phyloP scores from a whole-genome alignment of 2,329 filamentous ascomycete genomes.

The Dendryphion nanum region DNA sequence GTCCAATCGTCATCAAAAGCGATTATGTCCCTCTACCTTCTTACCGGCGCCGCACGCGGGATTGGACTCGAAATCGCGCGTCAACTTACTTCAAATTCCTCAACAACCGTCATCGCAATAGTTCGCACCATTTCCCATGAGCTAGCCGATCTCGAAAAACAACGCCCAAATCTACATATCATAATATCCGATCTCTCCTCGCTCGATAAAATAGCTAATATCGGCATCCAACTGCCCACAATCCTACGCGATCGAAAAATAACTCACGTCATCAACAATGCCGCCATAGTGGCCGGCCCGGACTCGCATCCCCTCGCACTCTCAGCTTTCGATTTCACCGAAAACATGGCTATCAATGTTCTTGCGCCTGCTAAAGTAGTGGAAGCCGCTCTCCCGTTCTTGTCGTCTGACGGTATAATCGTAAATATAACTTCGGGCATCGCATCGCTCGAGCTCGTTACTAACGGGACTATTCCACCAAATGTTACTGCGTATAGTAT shows the following conservation, averaged over 20 bases:
- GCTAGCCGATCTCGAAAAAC: constrained; percentile 2
- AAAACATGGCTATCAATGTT: constrained; percentile 35
- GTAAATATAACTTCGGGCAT: constrained; percentile 36
- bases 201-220: neutral
- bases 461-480: constrained; percentile 5
- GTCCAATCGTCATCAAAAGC: neutral
- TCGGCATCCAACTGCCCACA: constrained; percentile 3
- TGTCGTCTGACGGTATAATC: constrained; percentile 31
- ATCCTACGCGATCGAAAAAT: constrained; percentile 5
- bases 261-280: constrained; percentile 9
- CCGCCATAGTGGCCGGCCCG: constrained; percentile 1
- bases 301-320: constrained; percentile 2
- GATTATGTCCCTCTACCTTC: constrained; percentile 6
- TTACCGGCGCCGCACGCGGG: constrained; percentile 7
- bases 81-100: constrained; percentile 3
- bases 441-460: constrained; percentile 5
- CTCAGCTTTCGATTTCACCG: constrained; percentile 2
- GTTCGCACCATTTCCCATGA: constrained; percentile 7
- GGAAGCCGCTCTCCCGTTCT: constrained; percentile 37
- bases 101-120: constrained; percentile 5
- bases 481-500: constrained; percentile 6
- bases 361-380: constrained; percentile 40
- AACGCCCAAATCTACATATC: constrained; percentile 5
- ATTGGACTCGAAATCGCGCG: constrained; percentile 9
- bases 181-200: constrained; percentile 9